Conservation (phyloP, 2,329 filamentous ascomycete genomes). For the Colletotrichum cereale region DNA sequence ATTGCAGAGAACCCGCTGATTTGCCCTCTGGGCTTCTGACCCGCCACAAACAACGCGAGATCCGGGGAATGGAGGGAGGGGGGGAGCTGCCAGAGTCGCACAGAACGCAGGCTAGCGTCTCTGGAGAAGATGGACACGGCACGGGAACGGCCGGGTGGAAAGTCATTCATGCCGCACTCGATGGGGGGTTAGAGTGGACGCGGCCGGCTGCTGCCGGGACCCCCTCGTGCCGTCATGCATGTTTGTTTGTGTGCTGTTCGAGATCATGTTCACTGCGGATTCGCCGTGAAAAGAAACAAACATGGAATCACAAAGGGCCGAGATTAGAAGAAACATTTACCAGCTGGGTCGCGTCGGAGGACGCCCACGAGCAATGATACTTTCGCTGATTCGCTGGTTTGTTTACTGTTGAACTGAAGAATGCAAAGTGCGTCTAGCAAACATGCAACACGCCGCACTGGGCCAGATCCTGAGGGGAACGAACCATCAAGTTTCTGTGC, state of each 20-base stretch:
- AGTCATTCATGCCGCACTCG: not conserved
- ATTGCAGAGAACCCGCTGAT: not conserved
- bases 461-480: not conserved
- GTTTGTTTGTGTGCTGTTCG: not conserved
- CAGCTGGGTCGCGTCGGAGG: not conserved
- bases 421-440: not conserved
- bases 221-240: not conserved
- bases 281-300: not conserved
- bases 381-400: too few relatives aligned
- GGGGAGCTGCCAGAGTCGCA: not conserved
- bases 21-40: not conserved
- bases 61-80: not conserved
- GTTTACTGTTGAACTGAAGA: slow-evolving; percentile 5
- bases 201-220: not conserved
- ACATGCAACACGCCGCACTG: not conserved
- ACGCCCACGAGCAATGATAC: not conserved
- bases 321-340: not conserved
- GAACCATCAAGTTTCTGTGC: not conserved
- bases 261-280: not conserved
- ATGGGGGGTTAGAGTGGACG: not conserved
- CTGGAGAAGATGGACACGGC: not conserved
- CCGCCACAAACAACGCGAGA: not conserved
- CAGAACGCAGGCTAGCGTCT: not conserved
- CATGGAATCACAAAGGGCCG: not conserved
- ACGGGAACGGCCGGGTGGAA: not conserved